Base-by-base conservation (phyloP, 2,329 filamentous ascomycete genomes). In the Trichoderma brevicompactum region DNA sequence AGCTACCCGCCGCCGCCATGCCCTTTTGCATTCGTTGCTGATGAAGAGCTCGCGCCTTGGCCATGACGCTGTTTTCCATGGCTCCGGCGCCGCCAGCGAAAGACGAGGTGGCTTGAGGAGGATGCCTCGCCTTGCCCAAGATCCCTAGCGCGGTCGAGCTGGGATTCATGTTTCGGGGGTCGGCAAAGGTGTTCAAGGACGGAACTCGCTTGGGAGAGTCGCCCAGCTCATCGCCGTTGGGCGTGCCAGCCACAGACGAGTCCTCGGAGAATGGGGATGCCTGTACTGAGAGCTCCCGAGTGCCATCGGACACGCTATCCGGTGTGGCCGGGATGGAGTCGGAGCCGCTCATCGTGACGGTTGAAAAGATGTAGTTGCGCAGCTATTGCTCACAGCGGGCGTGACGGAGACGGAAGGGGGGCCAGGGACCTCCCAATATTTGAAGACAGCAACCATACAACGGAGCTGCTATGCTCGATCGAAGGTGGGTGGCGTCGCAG, bases 101-200 rank as follows among this genome's bases (percentile, higher is more conserved):
- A 60, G 74, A 75, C 23, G 78, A 74, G 5, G 80, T 73, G 10
- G 78, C 73, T 13, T 79, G 78, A 19, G 78, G 74, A 3, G 85
- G 87, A 55, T 85, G 81, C 66, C 87, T 81, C 5, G 85, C 87
- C 69, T 79, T 86, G 76, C 89, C 92, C 72, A 97, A 80, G 65
- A 91, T 85, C 46, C 92, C 92, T 4, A 94, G 81, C 46, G 92
- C 89, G 34, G 90, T 95, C n/a, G 93, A 97, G n/a, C 88, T 93
- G 7, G 90, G 80, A 64, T 87, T 92, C 87, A 96, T 93, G 63
- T 79, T 81, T 69, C 82, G 79, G 19, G 87, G 79, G 56, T 89
- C 85, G 62, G 88, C 87, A 19, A 85, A 77, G 53, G 86, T 85
- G 70, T 87, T 85, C 48, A 88, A 76, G 5, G 86, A 86, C 19